These are phyloP conservation scores for Stereum hirsutum DNA, from an alignment of 1,284 basidiomycete species.

Conservation along the genomic window DNA sequence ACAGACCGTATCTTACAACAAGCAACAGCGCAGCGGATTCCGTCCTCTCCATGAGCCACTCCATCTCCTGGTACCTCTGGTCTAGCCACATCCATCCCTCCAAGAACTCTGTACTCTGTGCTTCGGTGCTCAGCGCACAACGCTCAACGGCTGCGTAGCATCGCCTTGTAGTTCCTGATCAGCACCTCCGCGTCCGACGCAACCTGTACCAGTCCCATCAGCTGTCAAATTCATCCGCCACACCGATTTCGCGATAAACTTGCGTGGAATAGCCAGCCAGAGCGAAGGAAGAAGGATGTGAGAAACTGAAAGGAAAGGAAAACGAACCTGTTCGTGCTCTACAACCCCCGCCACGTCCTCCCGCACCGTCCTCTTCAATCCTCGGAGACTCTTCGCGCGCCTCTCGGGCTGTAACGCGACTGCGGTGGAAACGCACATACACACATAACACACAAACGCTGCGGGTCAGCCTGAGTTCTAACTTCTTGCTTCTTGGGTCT, in stretches of 20 bases:
- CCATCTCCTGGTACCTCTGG: no score
- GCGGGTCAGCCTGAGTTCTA: neutral
- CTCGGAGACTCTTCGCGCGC: slow-evolving; percentile 3
- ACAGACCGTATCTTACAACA: no score
- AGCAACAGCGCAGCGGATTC: no score
- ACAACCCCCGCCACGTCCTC: slow-evolving; percentile 2
- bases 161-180: slow-evolving; percentile 8
- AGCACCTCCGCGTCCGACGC: slow-evolving; percentile 7
- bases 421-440: neutral
- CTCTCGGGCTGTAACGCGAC: neutral
- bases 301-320: no score
- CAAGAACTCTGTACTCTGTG: no score
- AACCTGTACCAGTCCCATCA: slow-evolving; percentile 2
- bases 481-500: no score
- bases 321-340: slow-evolving; percentile 9
- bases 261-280: no score
- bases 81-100: no score
- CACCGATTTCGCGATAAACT: neutral
- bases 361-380: slow-evolving; percentile 7
- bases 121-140: no score
- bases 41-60: no score
- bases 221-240: neutral
- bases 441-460: neutral
- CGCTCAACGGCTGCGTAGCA: no score
- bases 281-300: no score